These are phyloP conservation scores for Cytospora paraplurivora DNA, from an alignment of 2,329 filamentous ascomycete genomes.

Conservation along the genomic window DNA sequence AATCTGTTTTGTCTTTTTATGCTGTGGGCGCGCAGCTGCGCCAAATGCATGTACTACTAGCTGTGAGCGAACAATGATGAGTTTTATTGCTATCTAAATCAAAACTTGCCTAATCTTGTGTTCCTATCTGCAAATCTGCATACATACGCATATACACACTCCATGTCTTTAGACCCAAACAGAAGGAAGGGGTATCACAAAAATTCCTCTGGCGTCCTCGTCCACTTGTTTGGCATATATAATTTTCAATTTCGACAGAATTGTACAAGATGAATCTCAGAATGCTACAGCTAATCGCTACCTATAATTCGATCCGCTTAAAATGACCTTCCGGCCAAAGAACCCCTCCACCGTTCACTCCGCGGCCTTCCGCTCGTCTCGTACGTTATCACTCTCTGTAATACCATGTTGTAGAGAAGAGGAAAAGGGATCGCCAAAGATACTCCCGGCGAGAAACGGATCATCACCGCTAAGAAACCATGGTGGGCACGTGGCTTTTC, in stretches of 20 bases:
- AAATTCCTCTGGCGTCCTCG: too few species aligned
- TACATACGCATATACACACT: too few species aligned
- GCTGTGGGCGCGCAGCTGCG: slow-evolving; percentile 5
- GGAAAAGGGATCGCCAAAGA: not conserved
- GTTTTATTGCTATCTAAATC: not conserved
- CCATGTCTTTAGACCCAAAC: too few species aligned
- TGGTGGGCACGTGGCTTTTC: not conserved
- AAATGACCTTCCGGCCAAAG: too few species aligned
- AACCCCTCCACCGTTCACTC: not conserved
- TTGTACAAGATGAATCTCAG: too few species aligned
- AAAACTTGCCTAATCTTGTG: not conserved
- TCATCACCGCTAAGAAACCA: slow-evolving; percentile 1
- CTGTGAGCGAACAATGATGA: slow-evolving; percentile 3
- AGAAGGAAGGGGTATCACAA: too few species aligned
- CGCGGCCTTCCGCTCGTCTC: slow-evolving; percentile 4
- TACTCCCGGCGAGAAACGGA: slow-evolving; percentile 12
- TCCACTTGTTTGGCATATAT: too few species aligned
- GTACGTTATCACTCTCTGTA: not conserved
- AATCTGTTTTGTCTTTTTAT: not conserved
- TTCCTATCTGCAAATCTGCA: too few species aligned
- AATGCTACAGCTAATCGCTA: too few species aligned
- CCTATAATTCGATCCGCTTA: too few species aligned
- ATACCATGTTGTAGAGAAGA: not conserved
- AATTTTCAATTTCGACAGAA: too few species aligned
- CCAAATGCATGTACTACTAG: slow-evolving; percentile 15